Base-by-base conservation (phyloP, 805 yeast species). In the Hanseniaspora pseudoguilliermondii region DNA sequence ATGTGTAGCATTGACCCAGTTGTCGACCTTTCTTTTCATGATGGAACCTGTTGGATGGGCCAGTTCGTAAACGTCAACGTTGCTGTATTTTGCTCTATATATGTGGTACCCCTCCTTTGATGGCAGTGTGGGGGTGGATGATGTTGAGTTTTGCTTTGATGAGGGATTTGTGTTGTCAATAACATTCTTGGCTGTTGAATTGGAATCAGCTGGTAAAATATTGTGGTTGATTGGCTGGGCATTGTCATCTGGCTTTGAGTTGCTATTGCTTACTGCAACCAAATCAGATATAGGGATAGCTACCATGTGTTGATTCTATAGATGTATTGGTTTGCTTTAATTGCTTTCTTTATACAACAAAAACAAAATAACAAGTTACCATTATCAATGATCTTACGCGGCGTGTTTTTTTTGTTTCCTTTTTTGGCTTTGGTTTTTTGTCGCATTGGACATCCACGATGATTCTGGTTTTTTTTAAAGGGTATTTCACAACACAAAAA, bases 1-100 rank as follows among this genome's bases (percentile, higher is more conserved):
- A 67, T 91, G 97, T 27, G 97, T 91, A 13, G 97, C 97, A 69
- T 91, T 91, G 58, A 84, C 86, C 90, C 90, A 85, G 55, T 83
- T 83, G 66, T 85, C 93, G 39, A 74, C 71, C 61, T 83, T 81
- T 57, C 93, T 71, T 68, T 90, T 76, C 93, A 85, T 85, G 16
- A 85, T 81, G 29, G 90, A 85, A 20, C 84, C 81, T 38, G 82
- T 80, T 50, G 81, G 77, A 61, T 78, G 78, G 27, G 78, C 70
- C 62, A 82, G 75, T 72, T 91, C 86, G 71, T 85, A 95, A 59
- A 90, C 91, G 65, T 93, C 86, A 54, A 86, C 85, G 62, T 88
- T 80, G 41, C 90, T 77, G 71, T 86, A 84, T 25, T 86, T 82
- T 43, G 91, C 91, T 2, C 88, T 82, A 66, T 83, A 84, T 36